Percentiles rank a stretch among this genome's conserved stretches.
Evolutionary conservation across 163 green algal species (phyloP).

Genomic region (Scenedesmus sp.): DNA sequence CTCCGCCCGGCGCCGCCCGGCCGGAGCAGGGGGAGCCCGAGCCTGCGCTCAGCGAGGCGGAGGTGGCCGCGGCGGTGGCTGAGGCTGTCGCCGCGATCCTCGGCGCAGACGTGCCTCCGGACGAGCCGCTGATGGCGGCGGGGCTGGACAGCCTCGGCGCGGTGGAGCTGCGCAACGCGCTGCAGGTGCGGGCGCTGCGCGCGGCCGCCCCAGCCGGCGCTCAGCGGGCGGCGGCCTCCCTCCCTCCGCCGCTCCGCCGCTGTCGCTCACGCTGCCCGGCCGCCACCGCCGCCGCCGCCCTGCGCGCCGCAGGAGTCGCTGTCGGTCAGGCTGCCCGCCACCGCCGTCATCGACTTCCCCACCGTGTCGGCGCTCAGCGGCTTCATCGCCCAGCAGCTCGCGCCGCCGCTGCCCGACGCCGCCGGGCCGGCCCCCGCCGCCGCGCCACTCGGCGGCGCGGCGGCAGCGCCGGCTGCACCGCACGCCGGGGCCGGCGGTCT

Average conservation of each 20-base stretch:
- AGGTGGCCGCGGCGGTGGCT: slow-evolving; percentile 13
- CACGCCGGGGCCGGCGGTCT: not conserved
- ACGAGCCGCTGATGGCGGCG: slow-evolving; percentile 54
- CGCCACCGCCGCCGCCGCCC: no score
- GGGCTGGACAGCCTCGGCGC: slow-evolving; percentile 77
- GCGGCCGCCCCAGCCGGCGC: no score
- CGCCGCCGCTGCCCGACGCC: not conserved
- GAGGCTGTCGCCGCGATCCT: slow-evolving; percentile 30
- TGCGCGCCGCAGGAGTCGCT: no score
- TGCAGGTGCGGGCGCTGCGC: no score
- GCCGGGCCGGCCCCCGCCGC: not conserved
- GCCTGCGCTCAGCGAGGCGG: no score
- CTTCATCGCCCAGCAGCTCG: slow-evolving; percentile 25
- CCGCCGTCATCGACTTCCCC: slow-evolving; percentile 75
- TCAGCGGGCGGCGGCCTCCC: no score
- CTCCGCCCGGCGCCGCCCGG: no score
- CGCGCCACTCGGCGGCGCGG: not conserved
- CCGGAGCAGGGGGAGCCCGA: no score
- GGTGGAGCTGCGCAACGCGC: slow-evolving; percentile 74
- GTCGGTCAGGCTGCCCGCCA: slow-evolving; percentile 69
- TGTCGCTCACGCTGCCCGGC: no score
- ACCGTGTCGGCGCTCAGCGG: slow-evolving; percentile 60
- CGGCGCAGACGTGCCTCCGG: not conserved
- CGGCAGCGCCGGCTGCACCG: slow-evolving; percentile 14
- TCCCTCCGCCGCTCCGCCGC: no score